Evolutionary conservation across 108 stramenopile genomes (phyloP).

Genomic region (Hondaea fermentalgiana): DNA sequence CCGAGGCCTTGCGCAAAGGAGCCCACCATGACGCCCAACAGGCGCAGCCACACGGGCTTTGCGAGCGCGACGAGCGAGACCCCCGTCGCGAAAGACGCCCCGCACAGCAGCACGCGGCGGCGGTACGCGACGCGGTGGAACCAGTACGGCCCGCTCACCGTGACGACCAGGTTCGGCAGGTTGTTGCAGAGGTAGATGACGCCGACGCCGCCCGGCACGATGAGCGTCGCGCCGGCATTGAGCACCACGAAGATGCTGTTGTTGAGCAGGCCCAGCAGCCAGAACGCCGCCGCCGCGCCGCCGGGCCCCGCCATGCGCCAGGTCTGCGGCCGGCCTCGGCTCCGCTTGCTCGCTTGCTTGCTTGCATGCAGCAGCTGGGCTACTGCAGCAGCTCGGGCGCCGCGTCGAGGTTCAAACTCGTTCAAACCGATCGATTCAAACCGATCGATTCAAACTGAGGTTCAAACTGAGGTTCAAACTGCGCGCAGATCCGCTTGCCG

Average conservation of each 20-base stretch:
- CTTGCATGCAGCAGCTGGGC: too few relatives aligned
- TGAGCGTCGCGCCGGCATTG: neutral
- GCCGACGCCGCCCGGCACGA: neutral
- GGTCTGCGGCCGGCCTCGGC: too few relatives aligned
- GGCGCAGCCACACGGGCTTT: neutral
- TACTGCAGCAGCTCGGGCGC: too few relatives aligned
- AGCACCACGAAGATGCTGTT: neutral
- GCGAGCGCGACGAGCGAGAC: neutral
- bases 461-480: too few relatives aligned
- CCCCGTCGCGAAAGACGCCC: neutral
- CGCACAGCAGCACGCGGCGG: neutral
- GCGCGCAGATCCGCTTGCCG: too few relatives aligned
- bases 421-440: too few relatives aligned
- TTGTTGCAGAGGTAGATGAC: neutral
- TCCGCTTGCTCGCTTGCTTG: too few relatives aligned
- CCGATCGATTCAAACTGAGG: too few relatives aligned
- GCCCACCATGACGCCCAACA: neutral
- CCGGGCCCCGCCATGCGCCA: too few relatives aligned
- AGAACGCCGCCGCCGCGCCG: neutral
- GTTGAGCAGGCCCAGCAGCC: neutral
- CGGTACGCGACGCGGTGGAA: neutral
- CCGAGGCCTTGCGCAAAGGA: constrained; percentile 12
- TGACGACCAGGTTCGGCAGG: neutral
- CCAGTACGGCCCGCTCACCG: neutral
- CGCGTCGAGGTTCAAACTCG: too few relatives aligned